Base-by-base conservation (phyloP, 164 flowering plant genomes). In the Kingdonia uniflora region DNA sequence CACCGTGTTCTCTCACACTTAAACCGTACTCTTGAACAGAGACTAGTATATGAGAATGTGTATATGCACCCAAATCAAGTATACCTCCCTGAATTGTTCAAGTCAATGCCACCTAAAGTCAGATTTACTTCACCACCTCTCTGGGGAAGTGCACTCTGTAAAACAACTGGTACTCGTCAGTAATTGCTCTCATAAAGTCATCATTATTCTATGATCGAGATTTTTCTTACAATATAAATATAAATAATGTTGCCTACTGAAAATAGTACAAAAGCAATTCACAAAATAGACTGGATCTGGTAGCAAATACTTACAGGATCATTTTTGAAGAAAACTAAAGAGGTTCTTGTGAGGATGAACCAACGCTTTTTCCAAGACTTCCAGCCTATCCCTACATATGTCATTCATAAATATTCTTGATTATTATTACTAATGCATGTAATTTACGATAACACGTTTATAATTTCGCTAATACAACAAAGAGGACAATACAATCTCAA, bases 311-410 rank as follows among this genome's bases (percentile, higher is more conserved):
- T 76, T 20, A 94, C 99, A 57, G 99, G 99, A 67, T 94, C 99
- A 75, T 80, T 94, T 73, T 85, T 89, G 59, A 94, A 94, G 78
- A 94, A 94, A 43, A 94, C 99, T 75, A 89, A 76, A 22, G 97
- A 89, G 29, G 95, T 82, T 37, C 96, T 89, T 25, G 96, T 94
- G 35, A 94, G 84, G 58, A 94, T 84, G 67, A 94, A 94, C 99
- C 99, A 94, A 11, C 97, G 87, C 69, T 81, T 94, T 80, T 94
- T 94, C 99, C 99, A 94, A 47, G 96, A 89, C 55, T 82, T 94
- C 99, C 99, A 89, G 38, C 99, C 97, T 59, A 94, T 67, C 23
- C 97, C 97, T 94, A 79, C 68, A 77, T 22, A 24, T 7, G 17
- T 20, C 14, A 8, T 29, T 3, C 35, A 29, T 29, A 29, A 29